Base-by-base conservation (phyloP, 176 grass and related monocot genomes). In the Aegilops sharonensis region DNA sequence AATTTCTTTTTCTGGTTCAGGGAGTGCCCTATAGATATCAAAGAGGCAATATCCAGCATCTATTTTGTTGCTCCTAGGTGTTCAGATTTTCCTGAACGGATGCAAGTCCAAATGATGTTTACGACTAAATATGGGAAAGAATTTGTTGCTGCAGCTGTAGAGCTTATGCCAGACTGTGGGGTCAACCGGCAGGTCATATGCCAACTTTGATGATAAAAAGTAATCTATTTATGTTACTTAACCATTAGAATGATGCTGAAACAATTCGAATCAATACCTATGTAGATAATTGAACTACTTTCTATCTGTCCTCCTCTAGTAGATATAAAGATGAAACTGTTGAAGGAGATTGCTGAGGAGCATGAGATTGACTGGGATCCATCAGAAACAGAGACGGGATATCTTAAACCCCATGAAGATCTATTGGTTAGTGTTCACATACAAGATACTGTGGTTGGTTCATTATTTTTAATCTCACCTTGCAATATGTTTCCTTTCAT, bases 341-440 rank as follows among this genome's bases (percentile, higher is more conserved):
- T 98, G 50, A 98, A 98, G 79, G 96, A 95, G 85, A 95, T 98
- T 9, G 96, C 93, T 42, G 93, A 98, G 86, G 93, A 98, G 83
- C 93, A 98, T 83, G 93, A 93, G 59, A 69, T 98, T 82, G 93
- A 98, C 90, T 98, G 96, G 96, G 92, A 98, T 87, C 93, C 96
- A 84, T 91, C 88, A 76, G 88, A 83, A 71, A 91, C 93, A 56
- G 92, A 98, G 63, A 88, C 87, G 3, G 93, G 95, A 74, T 95
- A 84, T 85, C 81, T 93, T 29, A 98, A 94, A 82, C 88, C 90
- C 36, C 93, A 98, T 85, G 96, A 95, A 73, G 96, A 98, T 90
- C 90, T 98, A 75, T 83, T 98, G 88, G 96, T 98, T 92, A 84
- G 83, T 85, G 84, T 77, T 48, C 72, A 50, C 59, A 18, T 39